phyloP scores from a whole-genome alignment of 139 green algal genomes.

The Zygnema cylindricum region DNA sequence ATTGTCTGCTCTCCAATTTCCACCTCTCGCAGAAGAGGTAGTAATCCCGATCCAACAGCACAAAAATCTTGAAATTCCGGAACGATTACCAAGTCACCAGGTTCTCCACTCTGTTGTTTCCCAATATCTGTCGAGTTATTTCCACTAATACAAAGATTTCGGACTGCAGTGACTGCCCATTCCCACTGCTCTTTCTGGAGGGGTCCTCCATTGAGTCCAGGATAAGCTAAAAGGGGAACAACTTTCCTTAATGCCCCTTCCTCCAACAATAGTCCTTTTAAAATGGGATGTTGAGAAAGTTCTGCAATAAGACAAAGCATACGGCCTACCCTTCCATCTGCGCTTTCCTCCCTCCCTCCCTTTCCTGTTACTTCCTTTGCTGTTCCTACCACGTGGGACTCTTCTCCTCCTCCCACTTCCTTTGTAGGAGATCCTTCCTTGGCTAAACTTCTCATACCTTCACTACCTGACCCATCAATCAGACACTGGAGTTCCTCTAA shows the following conservation, averaged over 20 bases:
- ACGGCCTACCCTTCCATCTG: neutral
- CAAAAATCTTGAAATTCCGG: neutral
- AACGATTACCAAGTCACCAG: neutral
- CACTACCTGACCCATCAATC: too few relatives aligned
- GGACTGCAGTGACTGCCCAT: neutral
- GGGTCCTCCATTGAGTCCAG: neutral
- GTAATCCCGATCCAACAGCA: neutral
- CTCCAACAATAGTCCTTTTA: neutral
- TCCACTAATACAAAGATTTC: neutral
- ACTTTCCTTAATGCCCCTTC: neutral
- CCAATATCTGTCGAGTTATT: neutral
- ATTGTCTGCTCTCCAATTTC: neutral
- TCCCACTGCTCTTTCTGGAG: neutral
- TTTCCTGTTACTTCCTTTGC: neutral
- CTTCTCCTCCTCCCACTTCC: neutral
- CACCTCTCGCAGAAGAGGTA: neutral
- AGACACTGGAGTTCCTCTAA: neutral
- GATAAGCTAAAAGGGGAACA: neutral
- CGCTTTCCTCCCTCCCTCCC: neutral
- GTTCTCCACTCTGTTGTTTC: neutral
- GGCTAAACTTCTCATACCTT: neutral
- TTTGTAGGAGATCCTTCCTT: neutral
- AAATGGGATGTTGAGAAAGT: neutral
- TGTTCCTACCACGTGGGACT: neutral
- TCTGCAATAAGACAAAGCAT: neutral